Evolutionary conservation across 208 protist genomes (phyloP).

Genomic region (Crithidia brevicula): DNA sequence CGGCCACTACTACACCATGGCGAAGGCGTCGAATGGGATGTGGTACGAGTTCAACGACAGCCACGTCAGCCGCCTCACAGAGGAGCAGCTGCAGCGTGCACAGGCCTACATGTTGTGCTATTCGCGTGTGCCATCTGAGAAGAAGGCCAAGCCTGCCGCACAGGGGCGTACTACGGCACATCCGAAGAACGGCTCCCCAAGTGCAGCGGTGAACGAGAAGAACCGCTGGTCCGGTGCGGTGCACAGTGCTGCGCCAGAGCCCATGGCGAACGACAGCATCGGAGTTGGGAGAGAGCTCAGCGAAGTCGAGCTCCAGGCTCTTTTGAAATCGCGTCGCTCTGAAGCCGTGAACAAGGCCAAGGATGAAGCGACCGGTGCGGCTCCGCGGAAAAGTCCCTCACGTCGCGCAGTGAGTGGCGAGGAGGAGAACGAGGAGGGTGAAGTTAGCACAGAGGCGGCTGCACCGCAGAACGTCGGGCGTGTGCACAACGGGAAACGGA

Average conservation of each 20-base stretch:
- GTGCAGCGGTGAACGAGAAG: neutral
- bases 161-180: too few species aligned
- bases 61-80: constrained; percentile 60
- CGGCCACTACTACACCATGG: constrained; percentile 93
- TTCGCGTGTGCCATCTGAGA: constrained; percentile 36
- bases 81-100: constrained; percentile 65
- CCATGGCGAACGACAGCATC: too few species aligned
- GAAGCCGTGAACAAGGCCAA: neutral
- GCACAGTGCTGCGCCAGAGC: too few species aligned
- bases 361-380: too few species aligned
- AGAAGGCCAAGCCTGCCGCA: neutral
- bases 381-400: too few species aligned
- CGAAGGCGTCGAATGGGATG: constrained; percentile 75
- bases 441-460: too few species aligned
- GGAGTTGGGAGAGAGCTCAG: constrained; percentile 30
- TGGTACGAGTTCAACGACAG: constrained; percentile 92
- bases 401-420: neutral
- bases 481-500: constrained; percentile 20
- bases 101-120: constrained; percentile 94
- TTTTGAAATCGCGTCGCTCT: constrained; percentile 7
- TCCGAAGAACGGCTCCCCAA: neutral
- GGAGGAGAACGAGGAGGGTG: constrained; percentile 9
- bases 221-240: too few species aligned
- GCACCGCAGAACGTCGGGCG: neutral
- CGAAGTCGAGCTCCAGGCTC: constrained; percentile 26